Conservation (phyloP, 2,329 filamentous ascomycete species). For the Clarireedia paspali region DNA sequence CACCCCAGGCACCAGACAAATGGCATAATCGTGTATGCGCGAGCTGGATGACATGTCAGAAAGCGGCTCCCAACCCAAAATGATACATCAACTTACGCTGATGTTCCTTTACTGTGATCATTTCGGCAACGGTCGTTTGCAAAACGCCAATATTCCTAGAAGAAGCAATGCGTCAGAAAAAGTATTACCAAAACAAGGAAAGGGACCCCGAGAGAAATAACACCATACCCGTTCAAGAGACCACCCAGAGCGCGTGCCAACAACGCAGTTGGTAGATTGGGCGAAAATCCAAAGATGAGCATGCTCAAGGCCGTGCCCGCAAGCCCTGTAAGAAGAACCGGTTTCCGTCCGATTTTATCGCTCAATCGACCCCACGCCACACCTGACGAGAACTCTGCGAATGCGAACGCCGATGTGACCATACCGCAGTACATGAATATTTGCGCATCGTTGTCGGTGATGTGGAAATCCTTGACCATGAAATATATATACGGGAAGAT, state of each 20-base stretch:
- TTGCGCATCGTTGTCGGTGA: slow-evolving; percentile 68
- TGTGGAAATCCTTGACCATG: slow-evolving; percentile 89
- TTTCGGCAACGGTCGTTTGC: slow-evolving; percentile 89
- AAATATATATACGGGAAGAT: slow-evolving; percentile 98
- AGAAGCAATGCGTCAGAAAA: slow-evolving; percentile 13
- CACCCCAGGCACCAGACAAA: slow-evolving; percentile 95
- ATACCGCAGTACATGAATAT: slow-evolving; percentile 92
- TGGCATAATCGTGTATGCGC: slow-evolving; percentile 95
- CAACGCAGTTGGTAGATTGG: slow-evolving; percentile 73
- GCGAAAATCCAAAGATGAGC: slow-evolving; percentile 83
- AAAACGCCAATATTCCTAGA: slow-evolving; percentile 84
- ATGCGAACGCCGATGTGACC: slow-evolving; percentile 92
- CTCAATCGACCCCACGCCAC: slow-evolving; percentile 91
- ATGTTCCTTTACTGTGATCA: slow-evolving; percentile 88
- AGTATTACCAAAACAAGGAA: slow-evolving; percentile 1
- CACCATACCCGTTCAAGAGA: slow-evolving; percentile 76
- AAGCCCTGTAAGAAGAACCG: slow-evolving; percentile 82
- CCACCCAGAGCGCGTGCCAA: slow-evolving; percentile 84
- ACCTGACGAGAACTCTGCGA: slow-evolving; percentile 89
- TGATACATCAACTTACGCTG: slow-evolving; percentile 55
- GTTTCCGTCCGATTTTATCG: slow-evolving; percentile 86
- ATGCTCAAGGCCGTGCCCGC: slow-evolving; percentile 89
- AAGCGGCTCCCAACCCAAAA: slow-evolving; percentile 25
- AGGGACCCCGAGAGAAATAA: background rate
- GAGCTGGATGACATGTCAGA: slow-evolving; percentile 45